phyloP scores from a whole-genome alignment of 306 rosid genomes.

The Fragaria ananassa region DNA sequence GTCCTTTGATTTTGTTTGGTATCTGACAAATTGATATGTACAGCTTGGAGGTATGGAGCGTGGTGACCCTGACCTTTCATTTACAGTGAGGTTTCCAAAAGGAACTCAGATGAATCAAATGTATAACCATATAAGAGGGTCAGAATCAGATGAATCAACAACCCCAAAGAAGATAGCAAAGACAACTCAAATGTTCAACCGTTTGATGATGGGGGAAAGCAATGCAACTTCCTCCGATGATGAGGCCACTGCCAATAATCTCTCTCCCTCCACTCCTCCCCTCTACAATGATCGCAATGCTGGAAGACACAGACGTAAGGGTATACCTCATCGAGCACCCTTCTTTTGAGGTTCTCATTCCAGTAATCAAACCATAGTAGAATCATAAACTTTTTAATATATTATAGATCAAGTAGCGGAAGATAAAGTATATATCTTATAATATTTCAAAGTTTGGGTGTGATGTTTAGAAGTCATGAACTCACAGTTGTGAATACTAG shows the following conservation, averaged over 20 bases:
- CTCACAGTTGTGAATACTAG: slow-evolving; percentile 9
- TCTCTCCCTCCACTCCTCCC: slow-evolving; percentile 43
- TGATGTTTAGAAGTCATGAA: slow-evolving; percentile 6
- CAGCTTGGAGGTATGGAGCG: slow-evolving; percentile 41
- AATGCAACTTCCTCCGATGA: slow-evolving; percentile 29
- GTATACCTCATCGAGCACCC: slow-evolving; percentile 52
- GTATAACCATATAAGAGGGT: slow-evolving; percentile 30
- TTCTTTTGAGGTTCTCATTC: slow-evolving; percentile 21
- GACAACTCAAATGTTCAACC: slow-evolving; percentile 21
- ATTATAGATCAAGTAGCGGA: neutral
- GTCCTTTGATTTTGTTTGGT: neutral
- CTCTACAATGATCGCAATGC: slow-evolving; percentile 43
- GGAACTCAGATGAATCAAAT: slow-evolving; percentile 32
- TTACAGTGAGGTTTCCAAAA: slow-evolving; percentile 25
- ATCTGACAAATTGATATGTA: neutral
- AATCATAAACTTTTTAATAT: slow-evolving; percentile 3
- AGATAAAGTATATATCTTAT: neutral
- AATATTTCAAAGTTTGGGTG: neutral
- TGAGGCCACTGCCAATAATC: slow-evolving; percentile 13
- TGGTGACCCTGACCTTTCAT: slow-evolving; percentile 37
- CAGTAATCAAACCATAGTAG: slow-evolving; percentile 2
- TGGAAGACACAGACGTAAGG: slow-evolving; percentile 46
- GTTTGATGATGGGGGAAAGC: slow-evolving; percentile 20
- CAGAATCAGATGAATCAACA: slow-evolving; percentile 42
- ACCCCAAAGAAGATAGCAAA: slow-evolving; percentile 33